Evolutionary conservation across 2,329 filamentous ascomycete species (phyloP).

Genomic region (Aspergillus uvarum): DNA sequence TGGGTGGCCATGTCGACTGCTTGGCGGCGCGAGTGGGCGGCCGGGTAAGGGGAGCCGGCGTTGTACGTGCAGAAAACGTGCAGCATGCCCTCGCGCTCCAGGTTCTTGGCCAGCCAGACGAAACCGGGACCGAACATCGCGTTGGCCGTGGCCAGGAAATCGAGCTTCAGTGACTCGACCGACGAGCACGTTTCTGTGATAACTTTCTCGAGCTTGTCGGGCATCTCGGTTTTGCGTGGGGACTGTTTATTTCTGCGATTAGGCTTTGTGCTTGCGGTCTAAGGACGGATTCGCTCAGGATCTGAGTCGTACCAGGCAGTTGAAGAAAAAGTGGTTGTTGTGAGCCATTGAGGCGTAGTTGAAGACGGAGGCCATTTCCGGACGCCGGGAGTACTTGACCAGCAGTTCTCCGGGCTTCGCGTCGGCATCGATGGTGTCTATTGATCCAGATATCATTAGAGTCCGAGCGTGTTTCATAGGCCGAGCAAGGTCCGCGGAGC

Average conservation of each 20-base stretch:
- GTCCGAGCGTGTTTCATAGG: not conserved
- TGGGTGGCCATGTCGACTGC: conserved; percentile 49
- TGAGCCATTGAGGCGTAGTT: conserved; percentile 95
- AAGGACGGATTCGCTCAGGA: not conserved
- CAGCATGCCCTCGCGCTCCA: conserved; percentile 48
- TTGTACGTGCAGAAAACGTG: conserved; percentile 85
- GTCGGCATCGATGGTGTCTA: conserved; percentile 65
- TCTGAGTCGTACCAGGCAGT: conserved; percentile 40
- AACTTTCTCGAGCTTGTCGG: conserved; percentile 54
- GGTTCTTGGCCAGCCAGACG: conserved; percentile 80
- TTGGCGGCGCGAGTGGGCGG: conserved; percentile 76
- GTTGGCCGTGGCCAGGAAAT: conserved; percentile 76
- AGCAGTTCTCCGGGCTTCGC: conserved; percentile 66
- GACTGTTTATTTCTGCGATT: conserved; percentile 25
- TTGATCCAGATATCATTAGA: not conserved
- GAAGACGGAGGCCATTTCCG: conserved; percentile 75
- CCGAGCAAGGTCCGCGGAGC: not conserved
- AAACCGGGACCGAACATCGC: conserved; percentile 97
- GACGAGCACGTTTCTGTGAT: conserved; percentile 75
- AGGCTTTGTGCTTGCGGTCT: conserved; percentile 13
- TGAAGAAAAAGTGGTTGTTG: conserved; percentile 70
- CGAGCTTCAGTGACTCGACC: conserved; percentile 74
- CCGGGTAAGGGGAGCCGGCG: conserved; percentile 82
- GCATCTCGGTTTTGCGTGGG: conserved; percentile 53
- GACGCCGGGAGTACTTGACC: conserved; percentile 74